These are phyloP conservation scores for Xylaria telfairii DNA, from an alignment of 495 filamentous ascomycete genomes.

Conservation along the genomic window DNA sequence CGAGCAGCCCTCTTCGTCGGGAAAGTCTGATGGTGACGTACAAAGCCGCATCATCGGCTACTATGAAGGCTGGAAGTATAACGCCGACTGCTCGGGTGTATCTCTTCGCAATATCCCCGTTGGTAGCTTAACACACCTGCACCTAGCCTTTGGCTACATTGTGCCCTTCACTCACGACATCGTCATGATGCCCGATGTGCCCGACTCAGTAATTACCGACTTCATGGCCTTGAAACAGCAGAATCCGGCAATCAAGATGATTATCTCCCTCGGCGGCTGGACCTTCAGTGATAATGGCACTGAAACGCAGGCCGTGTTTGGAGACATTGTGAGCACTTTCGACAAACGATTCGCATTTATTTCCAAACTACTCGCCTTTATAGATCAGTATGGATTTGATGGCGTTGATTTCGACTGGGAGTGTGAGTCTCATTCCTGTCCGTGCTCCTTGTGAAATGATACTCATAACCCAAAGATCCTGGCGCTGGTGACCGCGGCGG, in stretches of 20 bases:
- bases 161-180: constrained; percentile 24
- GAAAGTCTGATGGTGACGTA: constrained; percentile 25
- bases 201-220: constrained; percentile 26
- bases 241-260: constrained; percentile 42
- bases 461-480: constrained; percentile 39
- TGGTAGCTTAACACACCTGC: constrained; percentile 34
- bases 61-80: constrained; percentile 29
- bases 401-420: constrained; percentile 63
- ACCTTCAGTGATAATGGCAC: constrained; percentile 46
- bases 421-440: no score
- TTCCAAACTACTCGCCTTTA: constrained; percentile 47
- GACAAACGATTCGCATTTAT: constrained; percentile 49
- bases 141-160: constrained; percentile 39
- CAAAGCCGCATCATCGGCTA: constrained; percentile 33
- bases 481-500: constrained; percentile 54
- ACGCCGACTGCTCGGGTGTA: constrained; percentile 5
- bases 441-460: background rate
- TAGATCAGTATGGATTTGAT: constrained; percentile 54
- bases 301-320: constrained; percentile 33
- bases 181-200: constrained; percentile 16
- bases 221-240: constrained; percentile 36
- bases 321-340: constrained; percentile 35
- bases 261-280: constrained; percentile 54
- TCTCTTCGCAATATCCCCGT: constrained; percentile 21
- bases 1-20: constrained; percentile 5